Percentiles rank a stretch among this genome's conserved stretches.
Conservation (phyloP, 371 early-diverging fungal genomes). For the Actinomucor elegans region DNA sequence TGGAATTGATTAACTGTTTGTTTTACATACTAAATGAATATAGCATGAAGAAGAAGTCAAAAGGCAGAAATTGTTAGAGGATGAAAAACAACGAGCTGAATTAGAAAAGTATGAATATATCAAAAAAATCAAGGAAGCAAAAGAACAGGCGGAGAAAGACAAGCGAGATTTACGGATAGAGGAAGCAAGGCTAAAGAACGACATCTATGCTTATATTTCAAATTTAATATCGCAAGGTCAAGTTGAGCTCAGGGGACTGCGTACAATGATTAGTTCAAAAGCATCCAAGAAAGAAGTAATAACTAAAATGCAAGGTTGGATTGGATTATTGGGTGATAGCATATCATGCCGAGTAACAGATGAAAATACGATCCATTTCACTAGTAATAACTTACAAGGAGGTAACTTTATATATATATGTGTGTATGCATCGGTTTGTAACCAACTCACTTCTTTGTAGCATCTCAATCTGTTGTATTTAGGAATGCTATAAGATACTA, state of each 20-base stretch:
- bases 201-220: conserved; percentile 1
- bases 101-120: conserved; percentile 6
- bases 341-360: too few species aligned
- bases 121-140: neutral
- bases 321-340: neutral
- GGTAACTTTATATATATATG: too few species aligned
- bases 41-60: conserved; percentile 15
- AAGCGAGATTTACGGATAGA: neutral
- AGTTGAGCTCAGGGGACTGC: neutral
- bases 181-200: conserved; percentile 9
- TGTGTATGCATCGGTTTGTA: too few species aligned
- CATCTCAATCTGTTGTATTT: neutral
- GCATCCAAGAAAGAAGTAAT: neutral
- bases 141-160: neutral
- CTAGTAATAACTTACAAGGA: too few species aligned
- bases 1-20: neutral
- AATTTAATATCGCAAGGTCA: neutral
- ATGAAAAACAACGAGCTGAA: neutral
- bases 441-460: neutral
- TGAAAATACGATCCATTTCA: too few species aligned
- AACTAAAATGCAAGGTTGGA: conserved; percentile 16
- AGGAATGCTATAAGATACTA: conserved; percentile 2
- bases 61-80: conserved; percentile 8
- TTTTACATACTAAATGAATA: neutral
- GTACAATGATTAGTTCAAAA: neutral